Base-by-base conservation (phyloP, 169 alveolate genomes). In the Besnoitia besnoiti region DNA sequence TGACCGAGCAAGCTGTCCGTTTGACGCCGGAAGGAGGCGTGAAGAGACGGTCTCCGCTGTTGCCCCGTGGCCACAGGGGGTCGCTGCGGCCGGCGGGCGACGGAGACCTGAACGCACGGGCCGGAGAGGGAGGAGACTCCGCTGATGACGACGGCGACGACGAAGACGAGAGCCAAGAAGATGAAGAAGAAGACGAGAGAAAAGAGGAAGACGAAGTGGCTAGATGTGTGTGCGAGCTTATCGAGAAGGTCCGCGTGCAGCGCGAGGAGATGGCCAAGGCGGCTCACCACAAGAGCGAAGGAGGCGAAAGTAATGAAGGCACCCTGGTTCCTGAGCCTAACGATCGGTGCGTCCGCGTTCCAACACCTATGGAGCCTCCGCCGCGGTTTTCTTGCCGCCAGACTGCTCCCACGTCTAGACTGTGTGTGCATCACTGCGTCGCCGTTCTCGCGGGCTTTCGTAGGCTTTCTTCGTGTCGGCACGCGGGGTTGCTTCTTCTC, bases 1-100 rank as follows among this genome's bases (percentile, higher is more conserved):
- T 93, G 55, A 39, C 75, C 61, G 94, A 89, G 37, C 93, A 89
- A 35, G 90, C 89, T 14, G 95, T 93, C 37, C 88, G 59, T 37
- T 73, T 93, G 89, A 79, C 76, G 87, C 92, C 85, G 47, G 85
- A 80, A 42, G 88, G 39, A 33, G 61, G 90, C 24, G 50, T 42
- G 55, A 42, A 37, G 59, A 42, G 14, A 42, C 39, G 40, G 49
- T 12, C 49, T 2, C 59, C 21, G 16, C 87, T 55, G 67, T 55
- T n/a, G 12, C 67, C 67, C 24, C 67, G 67, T 1, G 67, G n/a
- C 33, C 67, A n/a, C 1, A 3, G 67, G 67, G 67, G 3, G 12
- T 55, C 67, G 67, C 33, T 21, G 27, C 67, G 67, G n/a, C 67
- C 67, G 67, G 30, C 67, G 67, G 5, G 67, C 24, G 67, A 5